These are phyloP conservation scores for Podospora pseudopauciseta DNA, from an alignment of 495 filamentous ascomycete genomes.

Conservation along the genomic window DNA sequence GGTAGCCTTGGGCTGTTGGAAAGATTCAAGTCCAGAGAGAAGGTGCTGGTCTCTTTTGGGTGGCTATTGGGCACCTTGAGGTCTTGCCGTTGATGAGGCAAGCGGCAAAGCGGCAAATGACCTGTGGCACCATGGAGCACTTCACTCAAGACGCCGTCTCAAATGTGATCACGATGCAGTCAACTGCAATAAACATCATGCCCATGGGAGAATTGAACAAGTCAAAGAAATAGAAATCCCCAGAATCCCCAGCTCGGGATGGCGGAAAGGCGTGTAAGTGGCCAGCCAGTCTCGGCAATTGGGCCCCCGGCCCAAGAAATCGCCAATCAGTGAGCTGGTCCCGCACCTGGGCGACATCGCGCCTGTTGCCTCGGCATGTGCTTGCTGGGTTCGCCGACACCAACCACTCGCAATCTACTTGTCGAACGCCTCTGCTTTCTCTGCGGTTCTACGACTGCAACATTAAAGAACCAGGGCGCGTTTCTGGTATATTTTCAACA, in stretches of 20 bases:
- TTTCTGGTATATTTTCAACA: background rate
- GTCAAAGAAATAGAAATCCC: background rate
- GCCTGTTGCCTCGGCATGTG: slow-evolving; percentile 3
- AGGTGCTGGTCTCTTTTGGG: too few species aligned
- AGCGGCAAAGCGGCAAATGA: too few species aligned
- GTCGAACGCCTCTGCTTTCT: background rate
- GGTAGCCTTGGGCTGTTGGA: background rate
- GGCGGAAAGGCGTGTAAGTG: background rate
- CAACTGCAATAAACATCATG: background rate
- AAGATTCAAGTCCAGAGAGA: too few species aligned
- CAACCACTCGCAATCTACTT: background rate
- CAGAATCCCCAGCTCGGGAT: background rate
- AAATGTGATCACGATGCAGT: background rate
- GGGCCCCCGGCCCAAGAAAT: background rate
- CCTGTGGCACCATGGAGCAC: too few species aligned
- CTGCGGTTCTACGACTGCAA: background rate
- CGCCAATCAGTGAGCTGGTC: background rate
- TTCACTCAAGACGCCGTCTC: too few species aligned
- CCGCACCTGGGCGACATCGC: background rate
- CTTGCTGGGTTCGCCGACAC: background rate
- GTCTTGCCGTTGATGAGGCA: too few species aligned
- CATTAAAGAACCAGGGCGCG: background rate
- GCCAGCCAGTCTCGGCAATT: background rate
- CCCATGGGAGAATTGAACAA: background rate
- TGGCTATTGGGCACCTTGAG: too few species aligned